phyloP scores from a whole-genome alignment of 108 stramenopile species.

The Pseudonitzschia multistriata region DNA sequence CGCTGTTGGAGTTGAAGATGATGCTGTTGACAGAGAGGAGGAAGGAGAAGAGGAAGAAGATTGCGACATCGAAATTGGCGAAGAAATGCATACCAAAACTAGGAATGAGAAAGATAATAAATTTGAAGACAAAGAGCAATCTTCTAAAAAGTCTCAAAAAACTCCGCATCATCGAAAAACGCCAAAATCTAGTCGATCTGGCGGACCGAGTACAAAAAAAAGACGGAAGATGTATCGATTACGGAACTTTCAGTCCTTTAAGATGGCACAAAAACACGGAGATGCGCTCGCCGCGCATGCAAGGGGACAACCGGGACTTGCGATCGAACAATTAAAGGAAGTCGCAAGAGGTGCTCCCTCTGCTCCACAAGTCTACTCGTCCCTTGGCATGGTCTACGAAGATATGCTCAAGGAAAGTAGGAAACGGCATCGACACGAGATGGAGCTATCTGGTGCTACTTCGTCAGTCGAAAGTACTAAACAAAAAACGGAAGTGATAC shows the following conservation, averaged over 20 bases:
- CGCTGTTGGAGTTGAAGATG: background rate
- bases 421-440: slow-evolving; percentile 10
- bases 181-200: slow-evolving; percentile 7
- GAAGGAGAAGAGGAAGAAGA: slow-evolving; percentile 21
- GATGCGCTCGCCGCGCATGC: slow-evolving; percentile 77
- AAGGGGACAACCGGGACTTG: slow-evolving; percentile 53
- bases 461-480: slow-evolving; percentile 10
- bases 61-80: background rate
- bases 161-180: slow-evolving; percentile 5
- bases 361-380: slow-evolving; percentile 84
- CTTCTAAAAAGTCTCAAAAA: background rate
- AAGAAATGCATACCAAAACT: background rate
- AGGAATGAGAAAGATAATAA: slow-evolving; percentile 5
- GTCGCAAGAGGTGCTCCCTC: slow-evolving; percentile 75
- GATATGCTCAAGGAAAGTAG: slow-evolving; percentile 63
- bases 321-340: slow-evolving; percentile 64
- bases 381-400: slow-evolving; percentile 85
- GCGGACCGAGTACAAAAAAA: slow-evolving; percentile 26
- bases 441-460: background rate
- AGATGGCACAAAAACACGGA: slow-evolving; percentile 74
- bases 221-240: slow-evolving; percentile 56
- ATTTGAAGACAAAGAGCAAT: background rate
- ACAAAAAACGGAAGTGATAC: background rate
- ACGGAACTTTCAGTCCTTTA: slow-evolving; percentile 64
- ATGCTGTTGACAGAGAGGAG: slow-evolving; percentile 2